Base-by-base conservation (phyloP, 768 basidiomycete species). In the Hypholoma fasciculare region DNA sequence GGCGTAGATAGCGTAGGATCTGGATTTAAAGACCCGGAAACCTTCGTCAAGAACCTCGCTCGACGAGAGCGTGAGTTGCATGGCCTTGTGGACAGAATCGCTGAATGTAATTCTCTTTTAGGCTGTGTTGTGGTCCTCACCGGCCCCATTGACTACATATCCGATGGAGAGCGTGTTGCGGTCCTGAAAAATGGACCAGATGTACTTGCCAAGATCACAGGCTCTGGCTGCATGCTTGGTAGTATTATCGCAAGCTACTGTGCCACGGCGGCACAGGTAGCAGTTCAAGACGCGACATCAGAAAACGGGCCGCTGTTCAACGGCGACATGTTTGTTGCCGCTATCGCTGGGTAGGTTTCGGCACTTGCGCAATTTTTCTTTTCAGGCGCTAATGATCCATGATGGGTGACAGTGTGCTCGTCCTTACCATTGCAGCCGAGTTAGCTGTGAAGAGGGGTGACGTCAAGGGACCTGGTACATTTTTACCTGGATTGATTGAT, bases 1-100 rank as follows among this genome's bases (percentile, higher is more conserved):
- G 96, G 96, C 0, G 96, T 98, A 1, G 96, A 98, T 70, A 92
- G 90, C 59, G 76, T 87, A 14, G 93, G 94, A 0, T 63, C 72
- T 7, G 91, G 88, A 7, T 96, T 96, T 73, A 76, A 80, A 51
- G 82, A 96, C 70, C 92, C 96, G 0, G 81, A 80, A 0, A 57
- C 67, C 5, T 87, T 96, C 59, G 90, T 96, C 40, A 81, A 76
- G 63, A 69, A 76, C 8, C 76, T 97, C 9, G 91, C 95, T 0
- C 76, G 74, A 56, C 84, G 83, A 72, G 87, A 96, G 74, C 80
- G 93, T 94, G 63, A 71, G 30, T 9, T 34, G 6, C 30, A 7
- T 5, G 90, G 69, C 14, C 43, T 52, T 17, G 23, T 14, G 11
- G n/a, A 9, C 34, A 42, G 34, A 17, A 51, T 53, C n/a, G 9